A percentile compares a stretch with the other conserved stretches of the same genome.
These are phyloP conservation scores for Carex littledalei DNA, from an alignment of 176 grass and related monocot species.

Conservation along the genomic window DNA sequence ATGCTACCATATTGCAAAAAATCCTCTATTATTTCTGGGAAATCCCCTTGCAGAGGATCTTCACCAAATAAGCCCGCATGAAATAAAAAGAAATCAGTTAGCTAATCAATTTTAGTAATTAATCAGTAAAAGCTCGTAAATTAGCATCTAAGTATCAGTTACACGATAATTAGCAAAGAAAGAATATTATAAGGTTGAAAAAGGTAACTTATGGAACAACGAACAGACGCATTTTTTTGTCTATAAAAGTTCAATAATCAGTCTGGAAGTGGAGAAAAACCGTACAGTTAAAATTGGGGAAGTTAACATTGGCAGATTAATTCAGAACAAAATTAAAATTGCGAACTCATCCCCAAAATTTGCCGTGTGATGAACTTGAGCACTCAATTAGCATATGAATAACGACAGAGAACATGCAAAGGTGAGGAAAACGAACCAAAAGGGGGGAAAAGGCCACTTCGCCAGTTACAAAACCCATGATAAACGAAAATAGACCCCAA, in stretches of 20 bases:
- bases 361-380: neutral
- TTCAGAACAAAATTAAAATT: neutral
- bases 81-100: constrained; percentile 14
- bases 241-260: neutral
- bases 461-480: constrained; percentile 10
- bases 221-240: neutral
- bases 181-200: constrained; percentile 10
- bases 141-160: neutral
- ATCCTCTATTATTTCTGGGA: constrained; percentile 97
- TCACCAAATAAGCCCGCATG: constrained; percentile 28
- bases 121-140: neutral
- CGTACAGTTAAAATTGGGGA: neutral
- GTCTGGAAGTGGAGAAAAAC: neutral
- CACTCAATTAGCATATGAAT: neutral
- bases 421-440: neutral
- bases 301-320: neutral
- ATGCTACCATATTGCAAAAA: constrained; percentile 95
- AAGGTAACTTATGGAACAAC: neutral
- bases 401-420: neutral
- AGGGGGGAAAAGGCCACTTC: neutral
- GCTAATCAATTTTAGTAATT: constrained; percentile 16
- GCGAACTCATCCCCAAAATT: neutral
- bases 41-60: constrained; percentile 97
- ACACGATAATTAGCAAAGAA: neutral
- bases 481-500: neutral